Evolutionary conservation across 352 stramenopile species (phyloP), one percentile per base, ranked within the genome.

Genomic region (Phytophthora kernoviae): DNA sequence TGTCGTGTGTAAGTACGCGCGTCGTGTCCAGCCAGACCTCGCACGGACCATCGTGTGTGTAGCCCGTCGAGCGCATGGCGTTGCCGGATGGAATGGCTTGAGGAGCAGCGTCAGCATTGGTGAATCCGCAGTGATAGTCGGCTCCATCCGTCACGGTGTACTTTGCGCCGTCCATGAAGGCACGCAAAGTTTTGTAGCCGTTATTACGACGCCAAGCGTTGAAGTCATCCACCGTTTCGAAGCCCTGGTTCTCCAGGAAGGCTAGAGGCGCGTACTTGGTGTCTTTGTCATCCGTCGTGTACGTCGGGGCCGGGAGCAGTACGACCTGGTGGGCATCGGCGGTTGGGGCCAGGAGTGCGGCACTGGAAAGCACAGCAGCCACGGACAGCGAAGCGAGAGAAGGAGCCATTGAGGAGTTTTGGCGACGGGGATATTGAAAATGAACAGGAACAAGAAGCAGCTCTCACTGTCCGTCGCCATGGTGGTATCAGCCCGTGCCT

Each of bases 181-280:
- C 53, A 18, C 70, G 70, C 6, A 82, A 67, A 6, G 70, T 82
- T 58, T 82, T 76, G 68, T 75, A 77, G 30, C 65, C 65, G n/a
- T 83, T 83, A 26, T 24, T 54, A 37, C 63, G 60, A 24, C 70
- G 63, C 63, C 66, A 87, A 8, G 18, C 61, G 22, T 66, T 77
- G 39, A 84, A 79, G 49, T 87, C 77, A 11, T 63, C 57, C 8
- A 62, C 65, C n/a, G 70, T 82, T 43, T 70, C 59, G 47, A 56
- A 81, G 12, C 66, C 72, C 45, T 84, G 75, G 56, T 71, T 68
- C 56, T 84, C 77, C 4, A 84, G 65, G 65, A 82, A 82, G 26
- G 72, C 72, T 37, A 81, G 54, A 9, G 74, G 77, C 4, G 73
- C 70, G 57, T 77, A 78, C 67, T 76, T 71, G 47, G 70, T 73